Evolutionary conservation across 78 protist species (phyloP), one percentile per base, ranked within the genome.

Genomic region (Bodo saltans): DNA sequence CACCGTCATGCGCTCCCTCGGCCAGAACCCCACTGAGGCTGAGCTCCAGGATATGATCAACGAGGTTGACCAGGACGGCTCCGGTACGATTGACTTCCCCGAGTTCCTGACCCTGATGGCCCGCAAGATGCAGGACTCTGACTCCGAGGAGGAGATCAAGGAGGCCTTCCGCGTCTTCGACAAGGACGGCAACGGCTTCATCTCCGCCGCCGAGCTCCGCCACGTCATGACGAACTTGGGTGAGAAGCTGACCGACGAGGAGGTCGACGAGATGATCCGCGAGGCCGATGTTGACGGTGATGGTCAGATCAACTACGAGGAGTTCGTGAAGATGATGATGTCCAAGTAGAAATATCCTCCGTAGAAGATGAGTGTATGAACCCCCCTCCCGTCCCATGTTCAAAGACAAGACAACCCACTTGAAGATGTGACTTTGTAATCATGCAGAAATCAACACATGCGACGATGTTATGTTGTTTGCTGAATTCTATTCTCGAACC

Each of bases 81-180:
- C 41, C 39, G 85, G 89, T 80, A 90, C 97, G 79, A 97, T 98
- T 83, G 99, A 97, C 80, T 97, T 99, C 92, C 95, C 97, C 52
- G 99, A 99, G 83, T 98, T 97, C 88, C 87, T 95, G 76, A 87
- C 92, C 67, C 74, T 92, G 94, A 95, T 95, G 98, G 94, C 98
- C 53, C 80, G 97, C 70, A 96, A 99, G 92, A 95, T 97, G 98
- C 93, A 91, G 89, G 99, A 99, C 85, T 90, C 92, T 25, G 99
- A 99, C 86, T 86, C 98, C n/a, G 99, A 97, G 91, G 99, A 97
- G 88, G 99, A 97, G 92, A 93, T 98, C 79, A 88, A 89, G 69
- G 99, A 97, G 90, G 99, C 99, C 75, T 99, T 99, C 98, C 89
- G 90, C 75, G 98, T 97, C 35, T 96, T 97, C 79, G 99, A 97